Conservation (phyloP, 2,329 filamentous ascomycete species). For the Metarhizium guizhouense region DNA sequence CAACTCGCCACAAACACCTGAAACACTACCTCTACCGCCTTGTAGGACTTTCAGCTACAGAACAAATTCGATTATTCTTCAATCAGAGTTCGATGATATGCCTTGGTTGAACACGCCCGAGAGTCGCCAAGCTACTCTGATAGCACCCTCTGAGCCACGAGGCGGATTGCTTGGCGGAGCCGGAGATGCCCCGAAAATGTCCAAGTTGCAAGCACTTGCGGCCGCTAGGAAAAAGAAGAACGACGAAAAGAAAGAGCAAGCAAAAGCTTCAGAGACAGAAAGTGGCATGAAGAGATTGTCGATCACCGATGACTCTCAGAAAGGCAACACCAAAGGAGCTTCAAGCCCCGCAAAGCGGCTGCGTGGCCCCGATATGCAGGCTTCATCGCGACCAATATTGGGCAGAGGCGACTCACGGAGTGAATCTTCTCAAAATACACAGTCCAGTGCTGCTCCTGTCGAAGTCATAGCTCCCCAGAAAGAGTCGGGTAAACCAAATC, state of each 20-base stretch:
- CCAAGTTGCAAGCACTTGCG: conserved; percentile 85
- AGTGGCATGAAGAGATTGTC: conserved; percentile 22
- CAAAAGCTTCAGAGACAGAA: conserved; percentile 16
- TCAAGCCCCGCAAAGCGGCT: conserved; percentile 15
- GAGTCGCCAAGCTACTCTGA: conserved; percentile 55
- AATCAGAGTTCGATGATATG: conserved; percentile 64
- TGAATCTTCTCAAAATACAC: background rate
- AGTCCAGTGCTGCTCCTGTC: background rate
- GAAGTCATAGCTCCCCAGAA: background rate
- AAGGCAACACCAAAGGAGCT: conserved; percentile 17
- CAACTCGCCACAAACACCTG: conserved; percentile 3
- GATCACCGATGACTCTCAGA: conserved; percentile 17
- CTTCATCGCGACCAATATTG: background rate
- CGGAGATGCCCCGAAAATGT: conserved; percentile 58
- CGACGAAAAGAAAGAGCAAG: conserved; percentile 43
- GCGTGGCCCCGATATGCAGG: background rate
- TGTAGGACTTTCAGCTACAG: background rate
- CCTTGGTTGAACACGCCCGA: conserved; percentile 73
- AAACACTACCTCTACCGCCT: background rate
- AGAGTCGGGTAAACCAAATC: background rate
- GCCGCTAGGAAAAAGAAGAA: conserved; percentile 79
- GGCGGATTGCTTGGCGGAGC: conserved; percentile 73
- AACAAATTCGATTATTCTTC: background rate
- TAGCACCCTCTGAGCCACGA: conserved; percentile 44
- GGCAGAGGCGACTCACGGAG: background rate